phyloP scores from a whole-genome alignment of 2,329 filamentous ascomycete genomes.

The Exophiala sp. region DNA sequence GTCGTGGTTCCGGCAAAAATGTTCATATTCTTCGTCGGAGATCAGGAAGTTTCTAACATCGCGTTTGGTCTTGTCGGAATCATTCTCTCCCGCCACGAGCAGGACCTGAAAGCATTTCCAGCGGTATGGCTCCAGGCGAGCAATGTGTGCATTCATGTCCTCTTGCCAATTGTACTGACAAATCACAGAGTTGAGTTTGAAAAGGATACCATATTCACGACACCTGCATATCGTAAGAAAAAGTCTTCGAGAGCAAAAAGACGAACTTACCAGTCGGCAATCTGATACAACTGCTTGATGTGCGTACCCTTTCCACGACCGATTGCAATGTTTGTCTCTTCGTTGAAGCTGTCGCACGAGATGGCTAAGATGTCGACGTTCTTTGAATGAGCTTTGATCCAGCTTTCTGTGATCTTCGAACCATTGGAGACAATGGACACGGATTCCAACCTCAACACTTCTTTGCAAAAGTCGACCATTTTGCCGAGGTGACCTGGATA shows the following conservation, averaged over 20 bases:
- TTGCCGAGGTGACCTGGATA: slow-evolving; percentile 44
- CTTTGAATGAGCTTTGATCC: slow-evolving; percentile 41
- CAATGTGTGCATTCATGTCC: slow-evolving; percentile 45
- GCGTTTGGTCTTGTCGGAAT: slow-evolving; percentile 36
- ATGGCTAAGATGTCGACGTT: slow-evolving; percentile 55
- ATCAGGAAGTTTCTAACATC: slow-evolving; percentile 43
- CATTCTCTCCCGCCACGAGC: slow-evolving; percentile 54
- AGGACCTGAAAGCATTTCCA: slow-evolving; percentile 58
- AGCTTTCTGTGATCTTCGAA: slow-evolving; percentile 44
- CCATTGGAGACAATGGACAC: slow-evolving; percentile 56
- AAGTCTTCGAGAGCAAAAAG: too few relatives aligned
- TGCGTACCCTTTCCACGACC: slow-evolving; percentile 51
- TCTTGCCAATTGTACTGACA: slow-evolving; percentile 49
- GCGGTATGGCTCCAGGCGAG: slow-evolving; percentile 46
- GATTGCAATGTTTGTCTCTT: slow-evolving; percentile 50
- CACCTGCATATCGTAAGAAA: slow-evolving; percentile 32
- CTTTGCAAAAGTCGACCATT: slow-evolving; percentile 49
- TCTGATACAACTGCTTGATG: slow-evolving; percentile 42
- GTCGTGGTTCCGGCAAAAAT: slow-evolving; percentile 46
- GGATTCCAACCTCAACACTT: slow-evolving; percentile 48
- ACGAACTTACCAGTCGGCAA: slow-evolving; percentile 37
- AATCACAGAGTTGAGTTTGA: slow-evolving; percentile 59
- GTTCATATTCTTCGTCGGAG: slow-evolving; percentile 45
- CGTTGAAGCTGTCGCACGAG: slow-evolving; percentile 54
- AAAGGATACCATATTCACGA: slow-evolving; percentile 46